Base-by-base conservation (phyloP, 495 filamentous ascomycete genomes). In the Hypoxylon lienhwacheense region DNA sequence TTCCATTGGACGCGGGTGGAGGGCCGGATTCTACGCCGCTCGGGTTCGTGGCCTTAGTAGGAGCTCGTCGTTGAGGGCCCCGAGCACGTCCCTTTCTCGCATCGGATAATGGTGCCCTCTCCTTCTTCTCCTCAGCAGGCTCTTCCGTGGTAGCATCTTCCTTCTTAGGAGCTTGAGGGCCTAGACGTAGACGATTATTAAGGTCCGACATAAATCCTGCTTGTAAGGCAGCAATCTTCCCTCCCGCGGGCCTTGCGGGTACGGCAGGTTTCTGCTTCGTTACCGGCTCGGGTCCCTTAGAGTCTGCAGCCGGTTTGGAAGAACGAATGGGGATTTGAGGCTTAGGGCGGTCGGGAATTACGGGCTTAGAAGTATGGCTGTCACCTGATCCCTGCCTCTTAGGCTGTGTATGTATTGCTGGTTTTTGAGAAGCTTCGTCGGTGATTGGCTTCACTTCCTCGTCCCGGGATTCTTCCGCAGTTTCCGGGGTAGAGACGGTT, bases 201-300 rank as follows among this genome's bases (percentile, higher is more conserved):
- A 98, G 71, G 65, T 97, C 91, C 21, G 81, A 86, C 74, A 97
- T 80, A 71, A 97, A 97, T 2, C 89, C 90, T 11, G 87, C 86
- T 70, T 93, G 89, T 42, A 97, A 66, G 16, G 91, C 88, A 11
- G 91, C 90, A 63, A 98, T 93, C 73, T 97, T 97, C 33, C 81
- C 76, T 2, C 88, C 90, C 32, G 77, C 75, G 0, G 90, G 90
- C 22, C 91, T 81, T 14, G 86, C 83, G n/a, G 93, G 92, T 7
- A 96, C 75, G 0, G 82, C 77, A 14, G 90, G 90, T 64, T 91
- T 95, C 24, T 78, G 71, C 63, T 85, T 88, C 5, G 75, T 68
- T 5, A 69, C 62, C 2, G 72, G 68, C 50, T 76, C 50, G 54
- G 75, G 61, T 57, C 73, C 68, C 19, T 71, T 71, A 16, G 72